These are phyloP conservation scores for Scedosporium apiospermum DNA, from an alignment of 2,329 filamentous ascomycete species.

Conservation along the genomic window DNA sequence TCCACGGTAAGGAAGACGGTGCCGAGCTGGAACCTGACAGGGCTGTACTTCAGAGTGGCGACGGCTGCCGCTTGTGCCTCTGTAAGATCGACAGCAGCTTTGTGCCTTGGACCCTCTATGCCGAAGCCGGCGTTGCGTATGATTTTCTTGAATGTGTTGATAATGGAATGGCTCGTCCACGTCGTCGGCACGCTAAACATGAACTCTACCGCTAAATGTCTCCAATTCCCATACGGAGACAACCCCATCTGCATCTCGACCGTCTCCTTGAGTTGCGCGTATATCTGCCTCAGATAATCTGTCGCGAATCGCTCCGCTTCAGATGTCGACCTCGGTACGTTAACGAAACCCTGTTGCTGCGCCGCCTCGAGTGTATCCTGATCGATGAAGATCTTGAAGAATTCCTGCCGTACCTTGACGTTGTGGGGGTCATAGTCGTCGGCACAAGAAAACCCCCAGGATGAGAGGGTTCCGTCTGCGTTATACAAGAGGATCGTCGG, in stretches of 20 bases:
- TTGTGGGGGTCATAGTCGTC: conserved; percentile 27
- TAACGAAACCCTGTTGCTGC: conserved; percentile 32
- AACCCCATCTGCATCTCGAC: conserved; percentile 30
- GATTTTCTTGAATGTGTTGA: conserved; percentile 40
- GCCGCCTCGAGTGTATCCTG: conserved; percentile 30
- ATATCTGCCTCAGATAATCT: conserved; percentile 40
- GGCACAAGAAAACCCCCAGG: conserved; percentile 44
- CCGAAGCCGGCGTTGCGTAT: conserved; percentile 41
- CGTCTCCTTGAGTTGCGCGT: conserved; percentile 36
- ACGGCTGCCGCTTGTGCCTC: conserved; percentile 39
- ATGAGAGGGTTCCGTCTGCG: conserved; percentile 27
- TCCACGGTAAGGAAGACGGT: conserved; percentile 34
- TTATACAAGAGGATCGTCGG: conserved; percentile 42
- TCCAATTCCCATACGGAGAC: conserved; percentile 28
- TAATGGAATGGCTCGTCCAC: conserved; percentile 38
- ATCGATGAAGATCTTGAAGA: conserved; percentile 49
- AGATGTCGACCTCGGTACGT: conserved; percentile 27
- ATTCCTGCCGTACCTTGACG: conserved; percentile 30
- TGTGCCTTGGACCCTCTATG: conserved; percentile 25
- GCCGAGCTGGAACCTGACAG: conserved; percentile 25
- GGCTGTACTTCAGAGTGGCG: conserved; percentile 32
- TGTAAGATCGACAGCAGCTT: conserved; percentile 32
- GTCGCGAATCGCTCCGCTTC: conserved; percentile 37
- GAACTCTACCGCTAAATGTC: conserved; percentile 37
- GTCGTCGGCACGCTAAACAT: conserved; percentile 49